Base-by-base conservation (phyloP, 495 filamentous ascomycete species). In the Evernia prunastri region DNA sequence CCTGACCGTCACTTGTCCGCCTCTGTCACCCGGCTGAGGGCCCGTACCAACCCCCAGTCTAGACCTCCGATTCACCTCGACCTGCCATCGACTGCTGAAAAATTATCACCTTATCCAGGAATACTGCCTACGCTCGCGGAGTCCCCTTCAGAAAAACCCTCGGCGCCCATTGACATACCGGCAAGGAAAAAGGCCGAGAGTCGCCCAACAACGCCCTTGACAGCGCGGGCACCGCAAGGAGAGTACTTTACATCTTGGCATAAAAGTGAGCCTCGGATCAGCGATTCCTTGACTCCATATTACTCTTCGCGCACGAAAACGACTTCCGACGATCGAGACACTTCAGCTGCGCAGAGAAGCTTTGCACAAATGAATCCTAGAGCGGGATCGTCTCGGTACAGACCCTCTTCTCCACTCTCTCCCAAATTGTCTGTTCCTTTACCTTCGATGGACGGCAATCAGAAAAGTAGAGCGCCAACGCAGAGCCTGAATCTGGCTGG, bases 401-500 rank as follows among this genome's bases (percentile, higher is more conserved):
- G 58, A 56, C 64, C 64, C 39, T 56, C 64, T n/a, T 66, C 64
- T 45, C 64, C 59, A 5, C 64, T 66, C 58, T 62, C 64, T 43
- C 31, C 59, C 20, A 61, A 51, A 25, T 25, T 33, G 23, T 33
- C 54, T 47, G 69, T 56, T 12, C 72, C 71, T 49, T 69, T 66
- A 45, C 59, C 56, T 37, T 40, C 51, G 15, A 27, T 31, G 42
- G 59, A 36, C n/a, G 49, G 25, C 58, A 53, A 43, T 15, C 42
- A 37, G n/a, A 64, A 59, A 49, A 23, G 45, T 25, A 58, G 25
- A 43, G 40, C 47, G 36, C 63, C 63, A 39, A 39, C 43, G 25
- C 39, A 62, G n/a, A 42, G 27, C 31, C 56, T 81, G 67, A 72
- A 77, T 39, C 73, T 81, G 13, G 74, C 76, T 53, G 76, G 67